These are phyloP conservation scores for Fraxinus velutina DNA, from an alignment of 305 asterid genomes.

Conservation along the genomic window DNA sequence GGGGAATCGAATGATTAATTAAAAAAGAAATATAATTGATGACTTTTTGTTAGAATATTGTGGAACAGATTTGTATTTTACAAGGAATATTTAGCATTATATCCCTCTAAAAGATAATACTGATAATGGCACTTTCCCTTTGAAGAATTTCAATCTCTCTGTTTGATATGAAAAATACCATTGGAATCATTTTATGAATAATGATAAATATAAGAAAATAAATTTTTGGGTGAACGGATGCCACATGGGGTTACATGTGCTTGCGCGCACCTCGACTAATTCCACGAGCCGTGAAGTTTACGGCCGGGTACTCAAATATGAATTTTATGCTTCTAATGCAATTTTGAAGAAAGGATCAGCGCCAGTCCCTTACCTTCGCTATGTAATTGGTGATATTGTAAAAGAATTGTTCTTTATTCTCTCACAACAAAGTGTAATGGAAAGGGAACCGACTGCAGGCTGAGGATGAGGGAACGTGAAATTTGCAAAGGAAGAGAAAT, in stretches of 20 bases:
- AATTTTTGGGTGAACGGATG: neutral
- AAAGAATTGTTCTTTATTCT: neutral
- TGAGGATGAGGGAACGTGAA: neutral
- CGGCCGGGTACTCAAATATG: neutral
- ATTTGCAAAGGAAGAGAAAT: neutral
- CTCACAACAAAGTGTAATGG: neutral
- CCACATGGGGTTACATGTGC: neutral
- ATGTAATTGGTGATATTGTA: neutral
- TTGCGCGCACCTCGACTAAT: too few species aligned
- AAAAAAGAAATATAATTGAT: neutral
- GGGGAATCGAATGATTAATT: neutral
- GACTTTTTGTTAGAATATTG: neutral
- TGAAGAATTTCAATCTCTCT: neutral
- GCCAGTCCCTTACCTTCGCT: neutral
- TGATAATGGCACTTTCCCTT: neutral
- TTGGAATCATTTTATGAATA: neutral
- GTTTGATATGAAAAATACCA: neutral
- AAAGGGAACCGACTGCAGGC: neutral
- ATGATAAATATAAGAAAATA: neutral
- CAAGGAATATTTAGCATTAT: neutral
- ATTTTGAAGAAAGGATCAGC: neutral
- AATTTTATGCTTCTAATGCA: neutral
- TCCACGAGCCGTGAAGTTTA: too few species aligned
- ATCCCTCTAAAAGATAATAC: neutral
- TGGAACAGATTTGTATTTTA: neutral